A percentile compares a stretch with the other conserved stretches of the same genome.
These are phyloP conservation scores for Suillus variegatus DNA, from an alignment of 768 basidiomycete species.

Conservation along the genomic window DNA sequence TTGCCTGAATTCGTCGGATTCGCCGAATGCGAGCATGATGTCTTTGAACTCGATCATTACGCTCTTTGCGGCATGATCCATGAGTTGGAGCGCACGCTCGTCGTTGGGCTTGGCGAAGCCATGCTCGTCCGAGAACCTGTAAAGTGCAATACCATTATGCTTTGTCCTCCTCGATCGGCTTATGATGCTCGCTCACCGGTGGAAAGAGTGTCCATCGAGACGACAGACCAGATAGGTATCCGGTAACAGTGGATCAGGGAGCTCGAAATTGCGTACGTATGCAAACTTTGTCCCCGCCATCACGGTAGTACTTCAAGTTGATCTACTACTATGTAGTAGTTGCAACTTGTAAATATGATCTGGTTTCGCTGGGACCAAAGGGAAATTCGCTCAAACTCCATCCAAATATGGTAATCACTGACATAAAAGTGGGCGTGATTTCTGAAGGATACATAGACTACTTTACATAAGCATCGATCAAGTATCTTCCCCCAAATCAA, in stretches of 20 bases:
- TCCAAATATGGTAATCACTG: neutral
- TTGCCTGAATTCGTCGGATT: slow-evolving; percentile 97
- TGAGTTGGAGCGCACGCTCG: slow-evolving; percentile 77
- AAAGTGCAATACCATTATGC: neutral
- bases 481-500: too few relatives aligned
- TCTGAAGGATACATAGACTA: too few relatives aligned
- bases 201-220: slow-evolving; percentile 92
- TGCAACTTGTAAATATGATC: neutral
- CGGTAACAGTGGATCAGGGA: slow-evolving; percentile 83
- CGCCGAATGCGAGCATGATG: slow-evolving; percentile 86
- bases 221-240: slow-evolving; percentile 84
- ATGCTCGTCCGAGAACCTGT: slow-evolving; percentile 85
- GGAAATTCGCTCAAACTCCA: neutral
- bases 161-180: neutral
- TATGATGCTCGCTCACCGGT: slow-evolving; percentile 57
- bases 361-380: neutral
- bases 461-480: too few relatives aligned
- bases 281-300: slow-evolving; percentile 96
- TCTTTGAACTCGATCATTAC: slow-evolving; percentile 85
- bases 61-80: slow-evolving; percentile 86
- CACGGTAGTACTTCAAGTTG: neutral
- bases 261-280: slow-evolving; percentile 89
- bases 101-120: slow-evolving; percentile 92
- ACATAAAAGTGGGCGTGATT: neutral
- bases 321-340: neutral